These are phyloP conservation scores for Chaetomium strumarium DNA, from an alignment of 2,329 filamentous ascomycete species.

Conservation along the genomic window DNA sequence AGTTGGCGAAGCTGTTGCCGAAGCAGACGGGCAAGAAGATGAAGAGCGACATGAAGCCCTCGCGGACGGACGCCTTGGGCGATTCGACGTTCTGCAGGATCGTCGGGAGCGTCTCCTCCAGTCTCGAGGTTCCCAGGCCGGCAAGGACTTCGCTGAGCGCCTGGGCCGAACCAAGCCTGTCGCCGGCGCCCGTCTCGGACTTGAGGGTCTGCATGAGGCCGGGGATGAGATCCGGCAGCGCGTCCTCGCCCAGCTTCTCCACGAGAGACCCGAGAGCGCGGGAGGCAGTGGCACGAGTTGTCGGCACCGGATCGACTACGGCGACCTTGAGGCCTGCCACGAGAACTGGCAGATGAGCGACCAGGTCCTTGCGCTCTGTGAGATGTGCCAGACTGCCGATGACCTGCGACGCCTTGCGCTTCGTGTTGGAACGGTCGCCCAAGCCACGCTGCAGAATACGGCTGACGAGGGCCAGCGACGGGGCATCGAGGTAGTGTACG, in stretches of 20 bases:
- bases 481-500: slow-evolving; percentile 95
- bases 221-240: slow-evolving; percentile 92
- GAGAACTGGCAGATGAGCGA: slow-evolving; percentile 83
- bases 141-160: slow-evolving; percentile 94
- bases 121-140: slow-evolving; percentile 80
- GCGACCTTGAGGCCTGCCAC: slow-evolving; percentile 85
- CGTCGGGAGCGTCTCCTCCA: slow-evolving; percentile 93
- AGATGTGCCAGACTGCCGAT: slow-evolving; percentile 96
- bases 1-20: slow-evolving; percentile 95
- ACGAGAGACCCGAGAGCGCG: slow-evolving; percentile 94
- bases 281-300: slow-evolving; percentile 91
- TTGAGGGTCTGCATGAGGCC: slow-evolving; percentile 97
- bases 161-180: slow-evolving; percentile 92
- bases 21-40: slow-evolving; percentile 99
- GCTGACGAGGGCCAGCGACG: slow-evolving; percentile 88
- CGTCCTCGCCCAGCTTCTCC: slow-evolving; percentile 95
- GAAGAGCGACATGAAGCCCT: slow-evolving; percentile 99
- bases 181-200: slow-evolving; percentile 92
- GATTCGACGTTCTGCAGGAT: slow-evolving; percentile 95
- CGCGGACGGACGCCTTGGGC: slow-evolving; percentile 80
- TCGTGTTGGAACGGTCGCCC: slow-evolving; percentile 85
- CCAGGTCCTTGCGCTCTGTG: slow-evolving; percentile 90
- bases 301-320: slow-evolving; percentile 91
- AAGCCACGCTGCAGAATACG: slow-evolving; percentile 92
- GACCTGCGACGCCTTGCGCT: slow-evolving; percentile 93